Base-by-base conservation (phyloP, 768 basidiomycete genomes). In the Russula abietina region DNA sequence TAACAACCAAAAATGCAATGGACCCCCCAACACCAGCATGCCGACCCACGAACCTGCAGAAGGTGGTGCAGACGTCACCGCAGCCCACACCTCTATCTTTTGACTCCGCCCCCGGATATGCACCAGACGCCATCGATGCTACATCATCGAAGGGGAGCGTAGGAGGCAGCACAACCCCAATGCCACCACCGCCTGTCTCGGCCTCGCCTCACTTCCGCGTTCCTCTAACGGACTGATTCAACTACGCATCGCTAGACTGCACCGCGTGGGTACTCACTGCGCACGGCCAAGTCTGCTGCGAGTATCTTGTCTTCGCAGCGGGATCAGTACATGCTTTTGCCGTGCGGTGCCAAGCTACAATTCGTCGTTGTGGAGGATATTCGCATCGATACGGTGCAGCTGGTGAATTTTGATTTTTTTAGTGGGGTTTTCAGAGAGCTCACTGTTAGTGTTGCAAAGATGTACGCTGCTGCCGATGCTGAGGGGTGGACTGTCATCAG, bases 401-500 rank as follows among this genome's bases (percentile, higher is more conserved):
- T 99, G 19, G 95, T 94, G 62, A 96, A 98, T 71, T 97, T 91
- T 71, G 96, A 99, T 76, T 98, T 98, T 77, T 99, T 98, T 75
- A 92, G 89, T 66, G 94, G 95, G 2, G 90, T 97, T 16, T 95
- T 98, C 78, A 89, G 90, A 74, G 92, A 96, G 60, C 88, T 98
- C 65, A 81, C 81, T 5, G 86, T 98, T 52, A 90, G 88, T 72
- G 93, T 84, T 9, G 78, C 83, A 16, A 76, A 77, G 72, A 76
- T 72, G 66, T 76, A 77, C 59, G 72, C 75, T 59, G 73, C 76
- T 28, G 73, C 71, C 9, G 73, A 73, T n/a, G n/a, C n/a, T n/a
- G n/a, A n/a, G n/a, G n/a, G n/a, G n/a, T n/a, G n/a, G n/a, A n/a
- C n/a, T n/a, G 75, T 77, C 59, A n/a, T n/a, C n/a, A n/a, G n/a